Conservation (phyloP, 306 rosid species). For the Rosa multiflora region DNA sequence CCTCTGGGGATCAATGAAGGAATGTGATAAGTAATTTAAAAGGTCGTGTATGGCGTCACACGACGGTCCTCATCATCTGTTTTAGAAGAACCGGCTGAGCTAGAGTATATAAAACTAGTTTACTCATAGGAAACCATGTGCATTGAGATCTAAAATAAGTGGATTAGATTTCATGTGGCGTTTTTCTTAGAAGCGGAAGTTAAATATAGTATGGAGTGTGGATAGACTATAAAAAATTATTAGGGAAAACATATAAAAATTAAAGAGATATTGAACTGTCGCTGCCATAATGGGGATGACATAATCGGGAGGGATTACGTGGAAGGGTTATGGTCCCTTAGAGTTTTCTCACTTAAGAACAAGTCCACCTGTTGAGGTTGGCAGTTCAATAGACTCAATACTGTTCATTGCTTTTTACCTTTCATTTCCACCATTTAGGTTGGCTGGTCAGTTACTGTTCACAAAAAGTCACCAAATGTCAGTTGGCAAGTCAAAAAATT, state of each 20-base stretch:
- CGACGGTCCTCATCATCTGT: slow-evolving; percentile 13
- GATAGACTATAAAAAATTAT: slow-evolving; percentile 8
- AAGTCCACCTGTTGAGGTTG: too few relatives aligned
- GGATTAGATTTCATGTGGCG: slow-evolving; percentile 61
- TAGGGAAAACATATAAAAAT: slow-evolving; percentile 13
- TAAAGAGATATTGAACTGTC: slow-evolving; percentile 26
- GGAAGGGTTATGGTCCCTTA: slow-evolving; percentile 16
- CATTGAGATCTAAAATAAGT: slow-evolving; percentile 36
- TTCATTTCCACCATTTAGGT: too few relatives aligned
- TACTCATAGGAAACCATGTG: slow-evolving; percentile 44
- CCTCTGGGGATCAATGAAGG: slow-evolving; percentile 19
- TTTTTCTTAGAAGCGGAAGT: slow-evolving; percentile 24
- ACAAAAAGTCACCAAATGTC: too few relatives aligned
- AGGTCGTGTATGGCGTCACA: slow-evolving; percentile 17
- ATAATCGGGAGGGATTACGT: slow-evolving; percentile 11
- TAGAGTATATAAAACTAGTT: slow-evolving; percentile 7
- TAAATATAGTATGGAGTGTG: slow-evolving; percentile 22
- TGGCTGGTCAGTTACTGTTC: too few relatives aligned
- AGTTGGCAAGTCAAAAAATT: too few relatives aligned
- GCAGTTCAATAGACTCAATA: too few relatives aligned
- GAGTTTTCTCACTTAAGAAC: not conserved
- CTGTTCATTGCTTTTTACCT: too few relatives aligned
- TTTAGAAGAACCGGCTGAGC: slow-evolving; percentile 14
- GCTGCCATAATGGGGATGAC: slow-evolving; percentile 18
- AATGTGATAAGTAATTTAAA: slow-evolving; percentile 26